Base-by-base conservation (phyloP, 495 filamentous ascomycete genomes). In the Astrothelium macrocarpum region DNA sequence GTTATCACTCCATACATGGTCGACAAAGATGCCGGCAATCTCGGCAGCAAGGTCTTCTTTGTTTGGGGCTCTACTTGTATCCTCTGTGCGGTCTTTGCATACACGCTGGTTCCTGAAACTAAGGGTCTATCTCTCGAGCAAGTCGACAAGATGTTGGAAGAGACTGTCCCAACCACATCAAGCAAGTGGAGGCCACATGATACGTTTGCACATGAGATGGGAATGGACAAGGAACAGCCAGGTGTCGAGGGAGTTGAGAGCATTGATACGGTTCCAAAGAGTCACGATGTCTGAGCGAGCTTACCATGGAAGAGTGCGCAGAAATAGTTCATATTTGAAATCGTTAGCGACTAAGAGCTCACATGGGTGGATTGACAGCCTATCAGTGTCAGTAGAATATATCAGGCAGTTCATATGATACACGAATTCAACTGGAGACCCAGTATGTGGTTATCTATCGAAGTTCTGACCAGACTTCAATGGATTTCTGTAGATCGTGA, bases 61-160 rank as follows among this genome's bases (percentile, higher is more conserved):
- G 62, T 77, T 29, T 77, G 74, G 74, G 74, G 70, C 56, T 60
- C 59, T 12, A 70, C 71, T 58, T 76, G 74, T 68, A 62, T 68
- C 43, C 61, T 74, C 64, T 85, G 82, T 67, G 78, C 88, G 64
- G 66, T 89, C 70, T 91, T 85, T 78, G 82, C 87, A 60, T 92
- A 87, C 81, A 87, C 89, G n/a, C 42, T 67, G 45, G 66, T 71
- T 2, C 67, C 71, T 20, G 67, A 73, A 32, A 67, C 65, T 28
- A 69, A 68, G 43, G 61, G 89, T 65, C 80, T 95, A 23, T 86
- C 88, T 20, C 87, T 94, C 56, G 90, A 95, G 78, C 89, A 95
- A 73, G 87, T 95, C 70, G 90, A 94, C 78, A 83, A 84, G 76
- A 91, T 93, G 90, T 82, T 95, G 80, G 90, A 91, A 73, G 89